phyloP scores from a whole-genome alignment of 257 asterid species.

The Solanum chiquidenum region DNA sequence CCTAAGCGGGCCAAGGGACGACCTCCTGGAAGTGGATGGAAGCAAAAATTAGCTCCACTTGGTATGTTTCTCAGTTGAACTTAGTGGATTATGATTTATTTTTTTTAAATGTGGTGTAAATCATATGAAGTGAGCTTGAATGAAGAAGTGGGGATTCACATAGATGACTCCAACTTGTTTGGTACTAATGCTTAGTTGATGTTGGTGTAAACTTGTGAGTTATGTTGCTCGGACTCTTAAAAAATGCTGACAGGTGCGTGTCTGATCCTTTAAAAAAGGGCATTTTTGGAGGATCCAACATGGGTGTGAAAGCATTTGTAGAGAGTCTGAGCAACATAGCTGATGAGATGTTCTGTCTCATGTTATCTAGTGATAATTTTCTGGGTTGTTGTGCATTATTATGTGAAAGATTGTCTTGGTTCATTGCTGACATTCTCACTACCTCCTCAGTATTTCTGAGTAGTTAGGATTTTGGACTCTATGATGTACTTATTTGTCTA shows the following conservation, averaged over 20 bases:
- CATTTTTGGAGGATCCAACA: background rate
- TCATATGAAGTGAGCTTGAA: background rate
- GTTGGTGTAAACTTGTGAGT: background rate
- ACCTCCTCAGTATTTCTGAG: background rate
- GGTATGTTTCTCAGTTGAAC: slow-evolving; percentile 30
- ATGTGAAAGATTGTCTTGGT: background rate
- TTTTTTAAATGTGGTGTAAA: background rate
- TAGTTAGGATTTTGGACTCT: background rate
- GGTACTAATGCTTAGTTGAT: background rate
- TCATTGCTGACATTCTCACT: background rate
- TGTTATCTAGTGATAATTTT: background rate
- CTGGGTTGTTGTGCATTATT: background rate
- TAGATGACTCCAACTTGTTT: background rate
- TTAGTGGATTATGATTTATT: background rate
- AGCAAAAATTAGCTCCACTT: slow-evolving; percentile 89
- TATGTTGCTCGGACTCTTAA: background rate
- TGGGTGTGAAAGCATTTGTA: background rate
- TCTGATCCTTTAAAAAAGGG: background rate
- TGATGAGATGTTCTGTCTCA: background rate
- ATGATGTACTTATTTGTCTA: background rate
- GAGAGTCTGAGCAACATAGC: background rate
- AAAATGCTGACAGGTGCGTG: background rate
- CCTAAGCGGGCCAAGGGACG: slow-evolving; percentile 59
- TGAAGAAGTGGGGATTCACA: background rate
- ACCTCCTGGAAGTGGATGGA: slow-evolving; percentile 95